Percentiles rank a stretch among this genome's conserved stretches.
phyloP scores from a whole-genome alignment of 192 early-diverging fungal species.

The Rhizophagus sp. region DNA sequence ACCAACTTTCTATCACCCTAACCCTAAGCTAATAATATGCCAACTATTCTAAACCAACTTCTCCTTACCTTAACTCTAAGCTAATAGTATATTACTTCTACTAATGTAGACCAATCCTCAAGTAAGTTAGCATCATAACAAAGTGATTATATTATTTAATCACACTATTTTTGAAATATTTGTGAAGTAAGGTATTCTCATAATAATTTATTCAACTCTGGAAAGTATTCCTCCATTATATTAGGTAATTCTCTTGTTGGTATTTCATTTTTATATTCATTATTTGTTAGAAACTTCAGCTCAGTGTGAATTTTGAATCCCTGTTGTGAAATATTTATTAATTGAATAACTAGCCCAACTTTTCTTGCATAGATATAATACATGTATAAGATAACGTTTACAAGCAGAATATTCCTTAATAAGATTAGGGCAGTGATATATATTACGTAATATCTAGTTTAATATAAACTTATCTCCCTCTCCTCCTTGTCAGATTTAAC shows the following conservation, averaged over 20 bases:
- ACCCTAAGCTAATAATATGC: background rate
- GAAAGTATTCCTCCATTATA: background rate
- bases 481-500: no score
- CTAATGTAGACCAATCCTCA: background rate
- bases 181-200: background rate
- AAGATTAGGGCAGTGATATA: no score
- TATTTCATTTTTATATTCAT: no score
- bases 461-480: no score
- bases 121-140: background rate
- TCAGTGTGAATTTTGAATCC: background rate
- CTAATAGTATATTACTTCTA: background rate
- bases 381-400: background rate
- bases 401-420: background rate
- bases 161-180: slow-evolving; percentile 7
- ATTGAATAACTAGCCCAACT: background rate
- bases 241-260: background rate
- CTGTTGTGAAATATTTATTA: background rate
- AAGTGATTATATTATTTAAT: background rate
- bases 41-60: no score
- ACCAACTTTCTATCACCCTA: no score
- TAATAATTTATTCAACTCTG: background rate
- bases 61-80: no score
- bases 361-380: background rate
- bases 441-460: no score
- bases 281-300: slow-evolving; percentile 6